phyloP scores from a whole-genome alignment of 768 basidiomycete species.

The Amanita rimosa region DNA sequence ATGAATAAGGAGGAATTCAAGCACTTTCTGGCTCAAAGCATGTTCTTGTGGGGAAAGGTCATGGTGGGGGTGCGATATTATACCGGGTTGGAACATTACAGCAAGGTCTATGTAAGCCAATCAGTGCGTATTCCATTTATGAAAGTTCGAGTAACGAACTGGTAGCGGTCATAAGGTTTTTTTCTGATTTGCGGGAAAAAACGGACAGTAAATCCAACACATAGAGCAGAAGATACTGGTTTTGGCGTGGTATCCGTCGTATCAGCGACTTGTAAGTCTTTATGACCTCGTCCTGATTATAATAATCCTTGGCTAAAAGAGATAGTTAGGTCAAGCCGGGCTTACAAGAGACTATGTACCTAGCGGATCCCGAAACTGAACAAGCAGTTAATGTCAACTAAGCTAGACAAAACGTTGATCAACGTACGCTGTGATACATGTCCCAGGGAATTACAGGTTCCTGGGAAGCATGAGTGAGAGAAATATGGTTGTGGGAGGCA shows the following conservation, averaged over 20 bases:
- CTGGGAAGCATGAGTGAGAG: slow-evolving; percentile 25
- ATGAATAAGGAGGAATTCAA: slow-evolving; percentile 94
- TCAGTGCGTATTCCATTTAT: not conserved
- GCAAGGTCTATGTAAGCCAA: slow-evolving; percentile 64
- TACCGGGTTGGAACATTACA: slow-evolving; percentile 92
- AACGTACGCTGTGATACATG: slow-evolving; percentile 77
- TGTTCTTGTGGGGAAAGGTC: slow-evolving; percentile 83
- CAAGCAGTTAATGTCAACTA: slow-evolving; percentile 6
- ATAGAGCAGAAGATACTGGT: slow-evolving; percentile 94
- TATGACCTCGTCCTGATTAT: slow-evolving; percentile 63
- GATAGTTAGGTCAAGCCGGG: slow-evolving; percentile 8
- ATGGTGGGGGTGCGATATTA: slow-evolving; percentile 83
- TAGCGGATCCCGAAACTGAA: slow-evolving; percentile 69
- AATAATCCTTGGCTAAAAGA: slow-evolving; percentile 48
- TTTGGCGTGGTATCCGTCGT: slow-evolving; percentile 71
- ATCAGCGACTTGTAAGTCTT: slow-evolving; percentile 79
- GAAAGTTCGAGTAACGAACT: slow-evolving; percentile 42
- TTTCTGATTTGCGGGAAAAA: slow-evolving; percentile 82
- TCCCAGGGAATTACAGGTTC: slow-evolving; percentile 92
- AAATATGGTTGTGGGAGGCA: not conserved
- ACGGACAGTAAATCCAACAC: slow-evolving; percentile 94
- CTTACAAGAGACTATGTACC: slow-evolving; percentile 25
- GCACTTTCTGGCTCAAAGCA: slow-evolving; percentile 75
- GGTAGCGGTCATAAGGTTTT: slow-evolving; percentile 91
- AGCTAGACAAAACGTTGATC: slow-evolving; percentile 8